A percentile compares a stretch with the other conserved stretches of the same genome.
These are phyloP conservation scores for Rosa lucieae DNA, from an alignment of 306 rosid species.

Conservation along the genomic window DNA sequence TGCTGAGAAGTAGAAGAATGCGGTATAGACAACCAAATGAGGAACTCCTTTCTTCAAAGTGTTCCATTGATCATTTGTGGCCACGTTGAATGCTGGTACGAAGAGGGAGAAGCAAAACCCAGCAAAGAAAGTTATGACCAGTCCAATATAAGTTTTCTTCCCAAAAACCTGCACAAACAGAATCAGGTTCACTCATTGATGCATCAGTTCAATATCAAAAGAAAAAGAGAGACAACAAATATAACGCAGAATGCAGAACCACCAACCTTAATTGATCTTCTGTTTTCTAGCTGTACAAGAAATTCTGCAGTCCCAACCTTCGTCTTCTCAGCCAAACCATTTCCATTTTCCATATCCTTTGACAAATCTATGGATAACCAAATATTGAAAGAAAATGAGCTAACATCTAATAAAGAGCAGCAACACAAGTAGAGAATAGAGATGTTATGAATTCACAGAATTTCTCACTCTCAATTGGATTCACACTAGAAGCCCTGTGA, in stretches of 20 bases:
- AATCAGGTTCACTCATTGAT: background rate
- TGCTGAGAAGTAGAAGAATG: slow-evolving; percentile 81
- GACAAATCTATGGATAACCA: slow-evolving; percentile 30
- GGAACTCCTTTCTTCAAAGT: slow-evolving; percentile 69
- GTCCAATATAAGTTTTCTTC: slow-evolving; percentile 63
- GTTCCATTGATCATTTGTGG: slow-evolving; percentile 95
- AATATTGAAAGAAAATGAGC: slow-evolving; percentile 11
- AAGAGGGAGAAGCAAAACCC: slow-evolving; percentile 83
- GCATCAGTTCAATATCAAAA: background rate
- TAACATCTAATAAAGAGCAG: slow-evolving; percentile 14
- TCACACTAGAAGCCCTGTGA: slow-evolving; percentile 38
- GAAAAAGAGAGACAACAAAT: background rate
- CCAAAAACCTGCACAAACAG: slow-evolving; percentile 67
- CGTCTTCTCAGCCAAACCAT: slow-evolving; percentile 34
- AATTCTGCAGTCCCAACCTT: slow-evolving; percentile 77
- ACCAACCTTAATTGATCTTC: slow-evolving; percentile 78
- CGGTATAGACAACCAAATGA: slow-evolving; percentile 71
- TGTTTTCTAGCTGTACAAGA: slow-evolving; percentile 69
- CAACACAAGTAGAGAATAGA: background rate
- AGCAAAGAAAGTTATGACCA: slow-evolving; percentile 68
- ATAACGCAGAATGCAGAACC: background rate
- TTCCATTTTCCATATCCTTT: slow-evolving; percentile 45
- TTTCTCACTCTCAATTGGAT: slow-evolving; percentile 39
- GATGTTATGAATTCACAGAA: slow-evolving; percentile 10
- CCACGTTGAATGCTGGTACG: slow-evolving; percentile 91